phyloP scores from a whole-genome alignment of 768 basidiomycete species.

The Jaapia argillacea region DNA sequence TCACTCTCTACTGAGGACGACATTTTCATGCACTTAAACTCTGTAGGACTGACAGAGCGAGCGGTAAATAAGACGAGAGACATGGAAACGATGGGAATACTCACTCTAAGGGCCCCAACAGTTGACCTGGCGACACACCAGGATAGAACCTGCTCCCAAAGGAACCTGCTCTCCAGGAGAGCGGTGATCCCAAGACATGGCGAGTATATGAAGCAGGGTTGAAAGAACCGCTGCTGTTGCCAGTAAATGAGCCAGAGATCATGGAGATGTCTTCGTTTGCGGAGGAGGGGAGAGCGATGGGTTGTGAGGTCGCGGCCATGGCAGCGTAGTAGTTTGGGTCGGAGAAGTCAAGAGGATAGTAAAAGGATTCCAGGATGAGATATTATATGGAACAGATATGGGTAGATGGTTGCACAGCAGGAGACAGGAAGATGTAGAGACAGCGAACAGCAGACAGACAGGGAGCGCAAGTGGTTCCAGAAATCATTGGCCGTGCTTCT shows the following conservation, averaged over 20 bases:
- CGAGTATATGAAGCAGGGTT: slow-evolving; percentile 60
- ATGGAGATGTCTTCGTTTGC: slow-evolving; percentile 22
- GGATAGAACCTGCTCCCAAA: slow-evolving; percentile 56
- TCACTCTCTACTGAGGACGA: slow-evolving; percentile 53
- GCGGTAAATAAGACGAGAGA: neutral
- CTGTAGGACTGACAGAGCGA: slow-evolving; percentile 24
- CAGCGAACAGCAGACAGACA: too few relatives aligned
- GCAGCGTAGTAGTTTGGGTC: too few relatives aligned
- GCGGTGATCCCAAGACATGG: slow-evolving; percentile 61
- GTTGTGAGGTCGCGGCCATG: slow-evolving; percentile 31
- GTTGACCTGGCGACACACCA: slow-evolving; percentile 51
- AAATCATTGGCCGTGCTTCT: too few relatives aligned
- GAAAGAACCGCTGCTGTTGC: slow-evolving; percentile 35
- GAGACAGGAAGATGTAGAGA: too few relatives aligned
- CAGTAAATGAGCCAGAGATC: slow-evolving; percentile 39
- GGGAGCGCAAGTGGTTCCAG: too few relatives aligned
- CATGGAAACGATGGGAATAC: slow-evolving; percentile 16
- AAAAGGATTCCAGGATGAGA: too few relatives aligned
- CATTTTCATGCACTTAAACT: slow-evolving; percentile 35
- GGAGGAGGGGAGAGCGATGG: slow-evolving; percentile 29
- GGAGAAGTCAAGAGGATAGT: too few relatives aligned
- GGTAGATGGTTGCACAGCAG: too few relatives aligned
- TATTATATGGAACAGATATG: too few relatives aligned
- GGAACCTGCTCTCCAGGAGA: slow-evolving; percentile 61
- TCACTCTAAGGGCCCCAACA: slow-evolving; percentile 58